Conservation (phyloP, 208 protist genomes). For the Crithidia expoeki region DNA sequence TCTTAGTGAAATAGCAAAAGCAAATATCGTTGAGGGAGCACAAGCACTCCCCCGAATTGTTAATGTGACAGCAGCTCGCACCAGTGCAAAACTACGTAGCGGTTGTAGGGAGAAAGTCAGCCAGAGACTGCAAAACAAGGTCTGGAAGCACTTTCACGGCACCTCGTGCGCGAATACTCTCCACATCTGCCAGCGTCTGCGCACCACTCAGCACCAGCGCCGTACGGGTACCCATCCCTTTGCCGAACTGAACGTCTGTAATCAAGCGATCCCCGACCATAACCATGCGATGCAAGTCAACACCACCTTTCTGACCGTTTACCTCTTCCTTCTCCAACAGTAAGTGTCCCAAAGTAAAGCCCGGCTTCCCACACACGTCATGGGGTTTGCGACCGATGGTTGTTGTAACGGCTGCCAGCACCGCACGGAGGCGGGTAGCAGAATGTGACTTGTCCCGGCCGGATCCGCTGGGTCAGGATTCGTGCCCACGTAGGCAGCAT, state of each 20-base stretch:
- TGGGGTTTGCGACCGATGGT: slow-evolving; percentile 42
- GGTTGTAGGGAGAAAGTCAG: slow-evolving; percentile 35
- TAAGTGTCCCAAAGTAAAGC: slow-evolving; percentile 48
- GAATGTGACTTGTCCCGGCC: slow-evolving; percentile 21
- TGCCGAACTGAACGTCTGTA: slow-evolving; percentile 74
- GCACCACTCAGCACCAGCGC: slow-evolving; percentile 63
- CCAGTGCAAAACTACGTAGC: background rate
- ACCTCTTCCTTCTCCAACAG: slow-evolving; percentile 49
- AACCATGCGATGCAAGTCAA: slow-evolving; percentile 39
- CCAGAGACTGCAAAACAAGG: slow-evolving; percentile 50
- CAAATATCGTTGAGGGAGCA: too few relatives aligned
- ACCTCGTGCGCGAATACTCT: slow-evolving; percentile 23
- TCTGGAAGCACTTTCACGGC: slow-evolving; percentile 35
- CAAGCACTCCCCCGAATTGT: background rate
- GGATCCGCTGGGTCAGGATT: slow-evolving; percentile 75
- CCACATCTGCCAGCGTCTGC: slow-evolving; percentile 44
- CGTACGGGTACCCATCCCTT: slow-evolving; percentile 41
- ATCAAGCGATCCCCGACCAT: slow-evolving; percentile 78
- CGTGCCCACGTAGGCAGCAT: slow-evolving; percentile 54
- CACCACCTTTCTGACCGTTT: slow-evolving; percentile 2
- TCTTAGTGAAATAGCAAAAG: too few relatives aligned
- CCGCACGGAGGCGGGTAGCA: slow-evolving; percentile 51
- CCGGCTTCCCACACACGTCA: slow-evolving; percentile 64
- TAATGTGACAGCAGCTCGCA: background rate
- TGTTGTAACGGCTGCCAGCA: slow-evolving; percentile 45